These are phyloP conservation scores for Phaeosphaeriaceae sp. DNA, from an alignment of 2,329 filamentous ascomycete species.

Conservation along the genomic window DNA sequence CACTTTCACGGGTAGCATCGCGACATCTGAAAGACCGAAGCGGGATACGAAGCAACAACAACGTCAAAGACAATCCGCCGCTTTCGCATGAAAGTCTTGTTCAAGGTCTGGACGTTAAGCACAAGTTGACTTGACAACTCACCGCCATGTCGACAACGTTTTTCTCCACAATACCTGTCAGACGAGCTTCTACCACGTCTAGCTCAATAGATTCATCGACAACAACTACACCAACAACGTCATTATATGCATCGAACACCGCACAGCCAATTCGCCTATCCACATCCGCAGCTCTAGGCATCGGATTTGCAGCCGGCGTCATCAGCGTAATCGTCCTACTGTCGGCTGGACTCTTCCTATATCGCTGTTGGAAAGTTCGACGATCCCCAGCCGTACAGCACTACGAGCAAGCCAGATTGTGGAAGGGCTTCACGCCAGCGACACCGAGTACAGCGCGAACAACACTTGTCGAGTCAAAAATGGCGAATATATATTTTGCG, in stretches of 20 bases:
- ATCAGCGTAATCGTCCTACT: slow-evolving; percentile 11
- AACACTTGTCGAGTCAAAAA: slow-evolving; percentile 8
- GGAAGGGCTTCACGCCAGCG: slow-evolving; percentile 26
- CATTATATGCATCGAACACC: background rate
- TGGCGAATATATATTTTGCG: slow-evolving; percentile 14
- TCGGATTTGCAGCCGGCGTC: slow-evolving; percentile 22
- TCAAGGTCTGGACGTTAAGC: background rate
- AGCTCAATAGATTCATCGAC: background rate
- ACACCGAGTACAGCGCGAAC: slow-evolving; percentile 14
- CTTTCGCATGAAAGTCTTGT: background rate
- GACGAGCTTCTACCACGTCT: background rate
- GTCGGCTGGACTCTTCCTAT: slow-evolving; percentile 12
- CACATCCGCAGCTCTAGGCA: slow-evolving; percentile 19
- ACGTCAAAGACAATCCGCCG: background rate
- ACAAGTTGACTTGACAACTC: background rate
- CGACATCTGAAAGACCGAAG: background rate
- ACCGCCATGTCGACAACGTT: background rate
- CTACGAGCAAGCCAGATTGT: slow-evolving; percentile 19
- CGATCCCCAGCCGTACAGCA: slow-evolving; percentile 7
- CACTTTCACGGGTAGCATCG: background rate
- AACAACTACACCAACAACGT: background rate
- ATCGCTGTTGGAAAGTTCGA: slow-evolving; percentile 11
- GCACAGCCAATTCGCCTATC: slow-evolving; percentile 4
- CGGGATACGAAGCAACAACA: background rate
- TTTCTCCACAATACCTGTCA: background rate